Evolutionary conservation across 2,329 filamentous ascomycete species (phyloP), one percentile per base, ranked within the genome.

Genomic region (Neonectria hederae): DNA sequence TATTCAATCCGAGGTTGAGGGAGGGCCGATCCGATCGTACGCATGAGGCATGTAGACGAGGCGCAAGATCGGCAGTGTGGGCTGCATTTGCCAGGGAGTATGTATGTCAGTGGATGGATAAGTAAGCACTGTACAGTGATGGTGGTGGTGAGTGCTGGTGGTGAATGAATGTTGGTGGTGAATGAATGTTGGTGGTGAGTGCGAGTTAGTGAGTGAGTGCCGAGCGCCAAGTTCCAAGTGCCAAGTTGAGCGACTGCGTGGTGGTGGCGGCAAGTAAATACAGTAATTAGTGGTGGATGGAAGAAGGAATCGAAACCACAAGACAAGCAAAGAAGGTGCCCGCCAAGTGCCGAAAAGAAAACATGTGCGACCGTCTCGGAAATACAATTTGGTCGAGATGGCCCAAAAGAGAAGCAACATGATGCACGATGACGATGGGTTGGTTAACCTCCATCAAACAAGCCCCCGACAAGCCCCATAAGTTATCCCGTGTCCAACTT

Each of bases 341-440:
- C 5, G 11, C 10, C 7, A 17, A 17, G 14, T 17, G 11, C 28
- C 26, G 7, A 51, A 30, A 51, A 32, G 26, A 51, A 51, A 21
- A 10, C 3, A 13, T 19, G 48, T 21, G 30, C 38, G 35, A 32
- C 48, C 28, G 26, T 51, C 48, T 32, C 26, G 26, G 48, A 28
- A 21, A 32, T 42, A 32, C 35, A 32, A 19, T 35, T 2, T 22
- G 48, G 26, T 13, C 28, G 11, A 21, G 28, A 51, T 32, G 26
- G 26, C 48, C 30, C 9, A 51, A 51, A 51, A 10, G 28, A 51
- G 48, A 49, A 51, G 48, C 26, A 32, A 21, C 46, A 51, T 51
- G 28, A 51, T 51, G 48, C 48, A 51, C 30, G 48, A 51, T 51
- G 48, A 51, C 48, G 48, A 51, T 32, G 9, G 48, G 28, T 21